Evolutionary conservation across 495 filamentous ascomycete genomes (phyloP).

Genomic region (Xylaria flabelliformis): DNA sequence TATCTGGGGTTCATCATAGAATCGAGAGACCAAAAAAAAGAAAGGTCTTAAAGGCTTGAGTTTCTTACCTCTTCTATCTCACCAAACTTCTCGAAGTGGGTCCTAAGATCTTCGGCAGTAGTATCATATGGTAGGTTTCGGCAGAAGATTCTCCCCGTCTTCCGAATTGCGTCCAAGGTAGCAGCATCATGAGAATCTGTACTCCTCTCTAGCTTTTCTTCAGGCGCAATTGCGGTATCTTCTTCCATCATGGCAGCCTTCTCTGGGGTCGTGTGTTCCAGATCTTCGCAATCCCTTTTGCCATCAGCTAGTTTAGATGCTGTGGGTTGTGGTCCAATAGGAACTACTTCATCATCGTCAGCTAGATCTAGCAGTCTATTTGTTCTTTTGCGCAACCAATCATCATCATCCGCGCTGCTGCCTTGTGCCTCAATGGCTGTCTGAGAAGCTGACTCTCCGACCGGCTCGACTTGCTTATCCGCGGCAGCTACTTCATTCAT

Average conservation of each 20-base stretch:
- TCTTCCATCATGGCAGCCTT: conserved; percentile 26
- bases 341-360: conserved; percentile 59
- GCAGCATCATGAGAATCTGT: conserved; percentile 44
- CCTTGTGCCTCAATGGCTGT: neutral
- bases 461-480: neutral
- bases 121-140: conserved; percentile 86
- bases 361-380: conserved; percentile 85
- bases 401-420: conserved; percentile 63
- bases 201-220: conserved; percentile 35
- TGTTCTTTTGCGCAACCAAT: conserved; percentile 95
- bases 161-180: conserved; percentile 54
- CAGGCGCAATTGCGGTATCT: conserved; percentile 35
- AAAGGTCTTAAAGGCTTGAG: neutral
- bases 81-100: conserved; percentile 73
- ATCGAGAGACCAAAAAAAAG: conserved; percentile 36
- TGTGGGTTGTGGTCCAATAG: conserved; percentile 33
- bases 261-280: neutral
- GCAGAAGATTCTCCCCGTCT: conserved; percentile 78
- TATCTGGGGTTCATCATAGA: conserved; percentile 97
- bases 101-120: conserved; percentile 76
- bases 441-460: conserved; percentile 24
- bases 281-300: neutral
- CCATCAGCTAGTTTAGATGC: conserved; percentile 11
- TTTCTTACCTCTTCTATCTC: conserved; percentile 82
- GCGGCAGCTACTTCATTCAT: neutral